phyloP scores from a whole-genome alignment of 345 rosid species.

The Bretschneidera sinensis region DNA sequence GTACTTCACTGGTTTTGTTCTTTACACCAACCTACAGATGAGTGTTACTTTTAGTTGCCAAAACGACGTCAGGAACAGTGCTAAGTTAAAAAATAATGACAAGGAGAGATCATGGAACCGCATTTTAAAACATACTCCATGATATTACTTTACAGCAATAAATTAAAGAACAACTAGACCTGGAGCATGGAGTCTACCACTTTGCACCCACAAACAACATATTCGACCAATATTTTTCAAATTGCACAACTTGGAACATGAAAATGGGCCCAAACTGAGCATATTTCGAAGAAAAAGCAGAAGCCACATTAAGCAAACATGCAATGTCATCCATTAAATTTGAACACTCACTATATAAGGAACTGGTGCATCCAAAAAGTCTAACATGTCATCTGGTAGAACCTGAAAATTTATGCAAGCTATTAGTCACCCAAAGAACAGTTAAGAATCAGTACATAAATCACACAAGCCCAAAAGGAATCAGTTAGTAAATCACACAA shows the following conservation, averaged over 20 bases:
- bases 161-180: too few species aligned
- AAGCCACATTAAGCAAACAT: background rate
- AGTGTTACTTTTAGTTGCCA: conserved; percentile 13
- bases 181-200: background rate
- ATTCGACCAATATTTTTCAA: background rate
- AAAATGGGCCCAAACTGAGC: too few species aligned
- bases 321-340: too few species aligned
- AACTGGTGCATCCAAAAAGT: conserved; percentile 94
- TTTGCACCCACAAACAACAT: background rate
- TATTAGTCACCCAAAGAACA: conserved; percentile 12
- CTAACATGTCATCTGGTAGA: conserved; percentile 94
- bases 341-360: conserved; percentile 77
- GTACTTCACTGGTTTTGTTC: conserved; percentile 59
- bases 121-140: too few species aligned
- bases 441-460: too few species aligned
- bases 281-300: background rate
- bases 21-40: conserved; percentile 77
- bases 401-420: conserved; percentile 43
- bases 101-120: background rate
- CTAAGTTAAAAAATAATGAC: too few species aligned
- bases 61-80: background rate
- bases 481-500: conserved; percentile 1
- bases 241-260: too few species aligned
- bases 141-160: too few species aligned
- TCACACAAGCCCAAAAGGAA: too few species aligned